These are phyloP conservation scores for Soucietia sequanensis DNA, from an alignment of 805 yeast genomes.

Conservation along the genomic window DNA sequence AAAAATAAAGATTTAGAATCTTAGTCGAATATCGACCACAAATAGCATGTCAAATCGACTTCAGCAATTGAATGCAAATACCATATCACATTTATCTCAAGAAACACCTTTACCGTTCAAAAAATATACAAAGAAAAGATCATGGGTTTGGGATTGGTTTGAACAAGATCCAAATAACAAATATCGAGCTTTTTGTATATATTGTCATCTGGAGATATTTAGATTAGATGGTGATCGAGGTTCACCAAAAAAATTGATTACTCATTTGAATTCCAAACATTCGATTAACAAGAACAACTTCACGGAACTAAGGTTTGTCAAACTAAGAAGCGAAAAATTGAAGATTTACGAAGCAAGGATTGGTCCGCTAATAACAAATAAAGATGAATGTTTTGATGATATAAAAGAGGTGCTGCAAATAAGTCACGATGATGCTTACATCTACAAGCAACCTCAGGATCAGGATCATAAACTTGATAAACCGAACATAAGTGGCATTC, in stretches of 20 bases:
- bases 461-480: too few relatives aligned
- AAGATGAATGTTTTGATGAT: constrained; percentile 12
- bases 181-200: constrained; percentile 14
- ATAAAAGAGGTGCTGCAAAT: too few relatives aligned
- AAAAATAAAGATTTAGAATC: too few relatives aligned
- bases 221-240: constrained; percentile 16
- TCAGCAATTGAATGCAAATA: too few relatives aligned
- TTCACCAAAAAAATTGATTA: constrained; percentile 15
- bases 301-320: constrained; percentile 1
- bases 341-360: constrained; percentile 6
- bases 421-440: too few relatives aligned
- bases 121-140: constrained; percentile 14
- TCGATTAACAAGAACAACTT: constrained; percentile 13
- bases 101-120: constrained; percentile 15
- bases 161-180: constrained; percentile 16
- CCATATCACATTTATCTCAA: constrained; percentile 14
- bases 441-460: too few relatives aligned
- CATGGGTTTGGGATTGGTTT: constrained; percentile 19
- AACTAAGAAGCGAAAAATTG: constrained; percentile 9
- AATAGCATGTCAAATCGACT: constrained; percentile 9
- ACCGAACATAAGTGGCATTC: too few relatives aligned
- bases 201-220: constrained; percentile 14
- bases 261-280: constrained; percentile 16
- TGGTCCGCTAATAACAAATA: constrained; percentile 13
- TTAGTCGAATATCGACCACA: constrained; percentile 5